A percentile compares a stretch with the other conserved stretches of the same genome.
phyloP scores from a whole-genome alignment of 495 filamentous ascomycete species.

The Extremus antarcticus region DNA sequence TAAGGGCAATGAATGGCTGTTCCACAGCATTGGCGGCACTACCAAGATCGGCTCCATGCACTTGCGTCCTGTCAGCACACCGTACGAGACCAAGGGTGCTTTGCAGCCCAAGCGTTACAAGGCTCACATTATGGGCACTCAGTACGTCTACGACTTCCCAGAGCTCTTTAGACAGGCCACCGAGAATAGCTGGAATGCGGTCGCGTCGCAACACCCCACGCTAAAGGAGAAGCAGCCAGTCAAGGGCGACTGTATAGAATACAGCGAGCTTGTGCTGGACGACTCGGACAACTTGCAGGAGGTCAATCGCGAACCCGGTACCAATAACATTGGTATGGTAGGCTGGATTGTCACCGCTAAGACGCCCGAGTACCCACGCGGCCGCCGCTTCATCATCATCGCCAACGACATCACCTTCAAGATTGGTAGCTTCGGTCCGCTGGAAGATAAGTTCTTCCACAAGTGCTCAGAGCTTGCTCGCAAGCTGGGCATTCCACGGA shows the following conservation, averaged over 20 bases:
- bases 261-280: conserved; percentile 85
- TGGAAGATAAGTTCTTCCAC: conserved; percentile 96
- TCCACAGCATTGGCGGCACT: conserved; percentile 92
- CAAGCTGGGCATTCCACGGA: conserved; percentile 85
- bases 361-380: conserved; percentile 93
- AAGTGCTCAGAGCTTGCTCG: conserved; percentile 95
- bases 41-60: conserved; percentile 95
- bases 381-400: conserved; percentile 85
- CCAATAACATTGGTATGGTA: conserved; percentile 95
- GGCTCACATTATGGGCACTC: conserved; percentile 96
- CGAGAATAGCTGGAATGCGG: conserved; percentile 84
- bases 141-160: conserved; percentile 99
- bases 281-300: conserved; percentile 86
- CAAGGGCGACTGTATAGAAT: conserved; percentile 87
- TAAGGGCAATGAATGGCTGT: conserved; percentile 85
- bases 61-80: conserved; percentile 75
- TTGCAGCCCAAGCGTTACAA: conserved; percentile 98
- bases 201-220: conserved; percentile 55
- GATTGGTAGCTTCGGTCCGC: conserved; percentile 93
- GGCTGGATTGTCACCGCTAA: conserved; percentile 94
- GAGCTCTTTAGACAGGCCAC: conserved; percentile 97
- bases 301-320: conserved; percentile 85
- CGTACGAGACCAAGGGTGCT: conserved; percentile 97
- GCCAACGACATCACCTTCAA: conserved; percentile 99
- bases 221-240: conserved; percentile 72